phyloP scores from a whole-genome alignment of 768 basidiomycete genomes.

The Tulasnella sp. region DNA sequence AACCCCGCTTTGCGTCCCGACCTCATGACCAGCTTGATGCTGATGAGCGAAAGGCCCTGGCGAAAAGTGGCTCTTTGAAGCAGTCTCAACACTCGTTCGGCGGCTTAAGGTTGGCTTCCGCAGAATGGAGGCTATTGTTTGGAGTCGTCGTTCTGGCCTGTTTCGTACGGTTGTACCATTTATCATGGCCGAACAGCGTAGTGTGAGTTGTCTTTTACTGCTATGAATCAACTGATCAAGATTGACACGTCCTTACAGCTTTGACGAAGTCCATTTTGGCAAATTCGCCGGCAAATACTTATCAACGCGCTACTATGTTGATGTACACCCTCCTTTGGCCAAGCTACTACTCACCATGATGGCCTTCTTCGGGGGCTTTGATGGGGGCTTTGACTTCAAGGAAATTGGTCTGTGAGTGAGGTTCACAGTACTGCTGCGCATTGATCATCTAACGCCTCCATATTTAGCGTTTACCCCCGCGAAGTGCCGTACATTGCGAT shows the following conservation, averaged over 20 bases:
- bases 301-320: constrained; percentile 82
- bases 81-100: constrained; percentile 28
- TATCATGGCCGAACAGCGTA: constrained; percentile 81
- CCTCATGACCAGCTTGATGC: constrained; percentile 62
- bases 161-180: constrained; percentile 73
- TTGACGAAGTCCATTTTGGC: constrained; percentile 98
- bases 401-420: constrained; percentile 81
- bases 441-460: neutral
- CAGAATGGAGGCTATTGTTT: constrained; percentile 68
- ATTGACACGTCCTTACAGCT: constrained; percentile 38
- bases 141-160: constrained; percentile 57
- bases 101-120: constrained; percentile 52
- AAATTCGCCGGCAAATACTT: constrained; percentile 94
- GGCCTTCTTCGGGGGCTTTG: constrained; percentile 75
- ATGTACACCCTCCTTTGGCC: constrained; percentile 95
- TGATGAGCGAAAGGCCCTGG: constrained; percentile 40
- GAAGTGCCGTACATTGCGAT: constrained; percentile 91
- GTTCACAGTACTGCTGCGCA: neutral
- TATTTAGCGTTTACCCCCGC: constrained; percentile 55
- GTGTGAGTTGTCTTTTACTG: constrained; percentile 49
- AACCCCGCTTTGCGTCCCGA: constrained; percentile 48
- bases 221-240: neutral
- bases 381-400: constrained; percentile 94
- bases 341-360: constrained; percentile 91
- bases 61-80: constrained; percentile 7